Evolutionary conservation across 768 basidiomycete species (phyloP).

Genomic region (Xerocomus potaroensis): DNA sequence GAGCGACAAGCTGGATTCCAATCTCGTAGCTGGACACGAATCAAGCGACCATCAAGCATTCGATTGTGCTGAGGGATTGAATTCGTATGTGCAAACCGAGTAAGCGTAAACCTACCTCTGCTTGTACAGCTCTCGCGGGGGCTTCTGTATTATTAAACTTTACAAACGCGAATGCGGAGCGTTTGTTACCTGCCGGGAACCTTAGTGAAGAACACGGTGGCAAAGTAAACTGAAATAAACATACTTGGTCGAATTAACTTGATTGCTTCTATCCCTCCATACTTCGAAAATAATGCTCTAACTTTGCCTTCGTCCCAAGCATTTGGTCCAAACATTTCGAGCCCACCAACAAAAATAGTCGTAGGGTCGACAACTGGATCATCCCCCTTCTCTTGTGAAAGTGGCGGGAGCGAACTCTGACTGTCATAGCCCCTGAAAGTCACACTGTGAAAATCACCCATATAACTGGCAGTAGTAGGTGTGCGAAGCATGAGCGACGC

Average conservation of each 20-base stretch:
- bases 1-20: slow-evolving; percentile 52
- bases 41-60: slow-evolving; percentile 60
- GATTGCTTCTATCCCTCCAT: slow-evolving; percentile 60
- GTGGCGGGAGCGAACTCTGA: slow-evolving; percentile 15
- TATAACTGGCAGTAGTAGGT: slow-evolving; percentile 38
- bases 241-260: slow-evolving; percentile 64
- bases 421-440: slow-evolving; percentile 22
- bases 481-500: slow-evolving; percentile 47
- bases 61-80: slow-evolving; percentile 58
- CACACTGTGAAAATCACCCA: slow-evolving; percentile 32
- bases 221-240: slow-evolving; percentile 24
- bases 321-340: slow-evolving; percentile 57
- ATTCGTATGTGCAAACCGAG: slow-evolving; percentile 3
- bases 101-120: slow-evolving; percentile 49
- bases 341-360: slow-evolving; percentile 73
- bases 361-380: slow-evolving; percentile 55
- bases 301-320: slow-evolving; percentile 71
- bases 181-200: slow-evolving; percentile 46
- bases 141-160: slow-evolving; percentile 61
- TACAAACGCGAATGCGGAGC: slow-evolving; percentile 76
- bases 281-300: slow-evolving; percentile 53
- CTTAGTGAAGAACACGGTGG: not conserved
- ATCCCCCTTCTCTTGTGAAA: slow-evolving; percentile 23
- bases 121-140: slow-evolving; percentile 60
- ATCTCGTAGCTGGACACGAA: slow-evolving; percentile 74